phyloP scores from a whole-genome alignment of 345 rosid species.

The Raphanus sativus region DNA sequence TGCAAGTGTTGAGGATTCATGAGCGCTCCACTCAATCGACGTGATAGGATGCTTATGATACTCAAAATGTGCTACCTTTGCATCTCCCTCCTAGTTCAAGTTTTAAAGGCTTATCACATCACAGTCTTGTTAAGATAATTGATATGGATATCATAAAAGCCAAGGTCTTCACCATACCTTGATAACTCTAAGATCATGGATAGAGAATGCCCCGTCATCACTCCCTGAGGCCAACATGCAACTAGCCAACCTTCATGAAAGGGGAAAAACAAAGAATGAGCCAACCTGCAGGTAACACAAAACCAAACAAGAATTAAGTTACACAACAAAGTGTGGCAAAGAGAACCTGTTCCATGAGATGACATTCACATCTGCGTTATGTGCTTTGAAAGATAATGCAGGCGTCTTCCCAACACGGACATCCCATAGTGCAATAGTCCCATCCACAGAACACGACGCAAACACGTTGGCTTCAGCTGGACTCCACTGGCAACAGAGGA shows the following conservation, averaged over 20 bases:
- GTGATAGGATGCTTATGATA: neutral
- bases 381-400: conserved; percentile 73
- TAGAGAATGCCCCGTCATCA: neutral
- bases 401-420: conserved; percentile 67
- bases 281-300: neutral
- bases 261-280: neutral
- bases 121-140: neutral
- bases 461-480: conserved; percentile 78
- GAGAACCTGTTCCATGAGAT: conserved; percentile 93
- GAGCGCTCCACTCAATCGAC: neutral
- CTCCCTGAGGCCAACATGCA: neutral
- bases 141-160: neutral
- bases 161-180: neutral
- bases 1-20: neutral
- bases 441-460: conserved; percentile 89
- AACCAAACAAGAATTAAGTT: too few relatives aligned
- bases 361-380: conserved; percentile 90
- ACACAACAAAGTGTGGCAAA: neutral
- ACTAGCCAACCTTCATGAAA: neutral
- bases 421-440: conserved; percentile 88
- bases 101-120: neutral
- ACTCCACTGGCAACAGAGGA: conserved; percentile 76
- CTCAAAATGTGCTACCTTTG: neutral
- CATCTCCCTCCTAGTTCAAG: neutral
- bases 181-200: neutral